Percentiles rank a stretch among this genome's conserved stretches.
These are phyloP conservation scores for Epithemia pelagica DNA, from an alignment of 108 stramenopile genomes.

Conservation along the genomic window DNA sequence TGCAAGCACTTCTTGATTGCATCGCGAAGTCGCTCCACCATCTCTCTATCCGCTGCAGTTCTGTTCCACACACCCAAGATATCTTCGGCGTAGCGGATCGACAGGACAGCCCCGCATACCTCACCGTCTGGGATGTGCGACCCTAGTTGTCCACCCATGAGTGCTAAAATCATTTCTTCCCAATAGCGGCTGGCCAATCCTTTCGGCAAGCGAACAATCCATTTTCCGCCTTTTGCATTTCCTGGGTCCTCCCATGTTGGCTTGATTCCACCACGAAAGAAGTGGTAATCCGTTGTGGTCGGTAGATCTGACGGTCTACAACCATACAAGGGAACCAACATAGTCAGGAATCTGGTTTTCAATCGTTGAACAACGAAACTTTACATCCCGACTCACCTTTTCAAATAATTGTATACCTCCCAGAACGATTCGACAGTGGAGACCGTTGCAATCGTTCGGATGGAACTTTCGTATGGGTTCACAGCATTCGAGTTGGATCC, in stretches of 20 bases:
- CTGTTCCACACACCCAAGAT: conserved; percentile 92
- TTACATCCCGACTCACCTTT: conserved; percentile 32
- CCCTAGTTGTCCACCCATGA: conserved; percentile 89
- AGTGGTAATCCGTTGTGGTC: conserved; percentile 85
- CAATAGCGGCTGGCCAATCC: conserved; percentile 81
- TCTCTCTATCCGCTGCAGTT: conserved; percentile 63
- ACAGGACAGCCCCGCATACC: conserved; percentile 90
- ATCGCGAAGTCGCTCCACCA: conserved; percentile 73
- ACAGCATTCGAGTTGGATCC: too few species aligned
- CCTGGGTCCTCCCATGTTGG: conserved; percentile 95
- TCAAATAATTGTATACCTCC: conserved; percentile 83
- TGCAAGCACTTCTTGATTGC: conserved; percentile 78
- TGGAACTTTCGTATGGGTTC: conserved; percentile 73
- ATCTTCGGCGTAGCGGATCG: conserved; percentile 89
- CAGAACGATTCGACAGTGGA: conserved; percentile 92
- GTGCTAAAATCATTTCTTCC: conserved; percentile 91
- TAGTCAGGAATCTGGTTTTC: too few species aligned
- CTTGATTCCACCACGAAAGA: conserved; percentile 92
- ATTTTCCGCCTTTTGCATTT: conserved; percentile 90
- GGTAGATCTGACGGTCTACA: conserved; percentile 46
- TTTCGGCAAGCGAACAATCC: conserved; percentile 88
- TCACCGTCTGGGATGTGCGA: conserved; percentile 61
- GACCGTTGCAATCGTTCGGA: conserved; percentile 81
- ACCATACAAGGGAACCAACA: too few species aligned
- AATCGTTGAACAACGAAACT: too few species aligned